Percentiles rank a stretch among this genome's conserved stretches.
Conservation (phyloP, 1,284 basidiomycete species). For the Cryptococcus jaspeensis region DNA sequence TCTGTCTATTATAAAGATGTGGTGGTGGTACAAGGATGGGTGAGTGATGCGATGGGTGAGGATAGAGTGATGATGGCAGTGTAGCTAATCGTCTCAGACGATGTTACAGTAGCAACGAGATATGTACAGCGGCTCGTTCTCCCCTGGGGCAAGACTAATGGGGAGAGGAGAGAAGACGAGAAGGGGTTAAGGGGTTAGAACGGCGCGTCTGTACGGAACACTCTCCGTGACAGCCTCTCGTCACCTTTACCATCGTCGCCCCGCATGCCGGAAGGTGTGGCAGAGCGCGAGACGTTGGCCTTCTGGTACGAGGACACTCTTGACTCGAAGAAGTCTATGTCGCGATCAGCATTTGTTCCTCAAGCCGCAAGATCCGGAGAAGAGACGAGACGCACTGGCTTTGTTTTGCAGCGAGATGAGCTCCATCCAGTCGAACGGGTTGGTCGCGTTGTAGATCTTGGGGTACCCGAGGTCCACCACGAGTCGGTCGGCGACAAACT, state of each 20-base stretch:
- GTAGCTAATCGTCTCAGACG: too few relatives aligned
- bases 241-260: slow-evolving; percentile 5
- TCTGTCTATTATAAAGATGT: too few relatives aligned
- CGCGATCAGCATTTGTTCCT: slow-evolving; percentile 1
- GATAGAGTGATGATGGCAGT: too few relatives aligned
- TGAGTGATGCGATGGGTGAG: too few relatives aligned
- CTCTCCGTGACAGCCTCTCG: slow-evolving; percentile 13
- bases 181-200: slow-evolving; percentile 6
- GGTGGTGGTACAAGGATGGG: too few relatives aligned
- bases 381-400: slow-evolving; percentile 33
- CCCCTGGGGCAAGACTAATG: too few relatives aligned
- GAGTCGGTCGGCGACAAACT: slow-evolving; percentile 89
- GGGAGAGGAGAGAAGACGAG: too few relatives aligned
- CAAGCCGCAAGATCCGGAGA: neutral
- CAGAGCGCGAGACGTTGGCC: slow-evolving; percentile 41
- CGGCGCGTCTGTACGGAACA: slow-evolving; percentile 29
- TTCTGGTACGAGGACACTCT: slow-evolving; percentile 47
- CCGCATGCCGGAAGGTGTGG: slow-evolving; percentile 21
- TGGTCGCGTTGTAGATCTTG: slow-evolving; percentile 69
- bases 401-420: slow-evolving; percentile 76
- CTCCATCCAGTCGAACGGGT: slow-evolving; percentile 83
- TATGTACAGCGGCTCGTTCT: too few relatives aligned
- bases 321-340: slow-evolving; percentile 48
- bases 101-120: too few relatives aligned
- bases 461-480: slow-evolving; percentile 73